phyloP scores from a whole-genome alignment of 345 rosid species.

The Syzygium grande region DNA sequence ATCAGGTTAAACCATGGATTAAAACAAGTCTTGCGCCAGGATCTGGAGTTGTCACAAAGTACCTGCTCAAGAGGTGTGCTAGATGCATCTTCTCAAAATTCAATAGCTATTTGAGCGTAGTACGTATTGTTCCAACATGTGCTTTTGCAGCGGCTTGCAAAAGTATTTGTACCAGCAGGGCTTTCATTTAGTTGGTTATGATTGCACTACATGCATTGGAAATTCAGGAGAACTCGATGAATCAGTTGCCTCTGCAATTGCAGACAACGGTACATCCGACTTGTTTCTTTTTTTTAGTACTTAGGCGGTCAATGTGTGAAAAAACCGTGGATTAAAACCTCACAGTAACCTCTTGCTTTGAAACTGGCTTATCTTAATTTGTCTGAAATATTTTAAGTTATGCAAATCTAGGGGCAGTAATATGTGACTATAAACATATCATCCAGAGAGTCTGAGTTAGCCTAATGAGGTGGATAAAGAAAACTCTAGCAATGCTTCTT shows the following conservation, averaged over 20 bases:
- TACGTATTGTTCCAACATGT: not conserved
- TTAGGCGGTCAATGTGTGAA: not conserved
- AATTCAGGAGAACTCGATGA: conserved; percentile 64
- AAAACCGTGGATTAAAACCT: not conserved
- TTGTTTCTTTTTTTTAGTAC: not conserved
- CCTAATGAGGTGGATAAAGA: not conserved
- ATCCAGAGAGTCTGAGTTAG: not conserved
- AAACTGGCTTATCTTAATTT: not conserved
- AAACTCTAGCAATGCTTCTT: not conserved
- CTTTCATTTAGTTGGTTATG: conserved; percentile 70
- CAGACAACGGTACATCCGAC: conserved; percentile 41
- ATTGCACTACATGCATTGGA: conserved; percentile 82
- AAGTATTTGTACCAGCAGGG: conserved; percentile 51
- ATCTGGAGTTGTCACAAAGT: conserved; percentile 71
- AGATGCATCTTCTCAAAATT: not conserved
- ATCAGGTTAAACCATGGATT: conserved; percentile 80
- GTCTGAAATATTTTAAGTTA: not conserved
- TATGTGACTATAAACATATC: not conserved
- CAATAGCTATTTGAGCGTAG: not conserved
- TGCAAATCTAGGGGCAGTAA: not conserved
- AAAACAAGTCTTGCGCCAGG: conserved; percentile 89
- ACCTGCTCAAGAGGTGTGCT: conserved; percentile 50
- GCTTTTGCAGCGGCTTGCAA: conserved; percentile 55
- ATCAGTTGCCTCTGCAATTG: conserved; percentile 50
- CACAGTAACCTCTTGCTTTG: not conserved